Conservation (phyloP, 2,329 filamentous ascomycete species). For the Talaromyces sp. region DNA sequence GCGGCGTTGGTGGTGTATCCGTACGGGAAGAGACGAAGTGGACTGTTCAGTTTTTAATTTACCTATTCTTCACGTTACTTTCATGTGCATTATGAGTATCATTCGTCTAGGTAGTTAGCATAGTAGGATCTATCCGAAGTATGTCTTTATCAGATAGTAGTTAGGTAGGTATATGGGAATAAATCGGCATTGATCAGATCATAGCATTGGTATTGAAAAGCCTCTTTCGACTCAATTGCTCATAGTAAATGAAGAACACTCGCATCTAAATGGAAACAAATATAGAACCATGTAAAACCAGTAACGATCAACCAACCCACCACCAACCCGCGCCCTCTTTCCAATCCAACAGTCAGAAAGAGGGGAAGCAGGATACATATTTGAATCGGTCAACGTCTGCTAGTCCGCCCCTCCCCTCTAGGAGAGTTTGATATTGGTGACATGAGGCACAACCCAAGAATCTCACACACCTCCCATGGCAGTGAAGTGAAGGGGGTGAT, state of each 20-base stretch:
- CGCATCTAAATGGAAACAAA: background rate
- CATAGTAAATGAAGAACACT: no score
- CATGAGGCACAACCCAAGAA: constrained; percentile 14
- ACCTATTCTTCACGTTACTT: background rate
- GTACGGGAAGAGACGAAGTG: constrained; percentile 49
- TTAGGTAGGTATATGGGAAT: background rate
- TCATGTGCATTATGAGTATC: background rate
- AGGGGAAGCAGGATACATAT: background rate
- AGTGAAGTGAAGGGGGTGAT: no score
- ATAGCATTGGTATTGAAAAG: background rate
- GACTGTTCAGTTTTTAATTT: constrained; percentile 42
- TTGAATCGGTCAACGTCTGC: background rate
- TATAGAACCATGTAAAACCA: constrained; percentile 11
- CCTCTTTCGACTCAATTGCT: background rate
- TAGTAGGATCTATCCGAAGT: background rate
- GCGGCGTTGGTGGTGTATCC: constrained; percentile 51
- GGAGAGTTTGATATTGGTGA: constrained; percentile 3
- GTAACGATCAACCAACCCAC: constrained; percentile 8
- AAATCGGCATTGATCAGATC: background rate
- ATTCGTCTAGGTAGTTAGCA: background rate
- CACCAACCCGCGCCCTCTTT: background rate
- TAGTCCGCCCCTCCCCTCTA: background rate
- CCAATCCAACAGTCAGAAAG: background rate
- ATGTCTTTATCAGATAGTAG: background rate
- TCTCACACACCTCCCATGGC: background rate